A percentile compares a stretch with the other conserved stretches of the same genome.
phyloP scores from a whole-genome alignment of 345 rosid genomes.

The Lepidium aucheri region DNA sequence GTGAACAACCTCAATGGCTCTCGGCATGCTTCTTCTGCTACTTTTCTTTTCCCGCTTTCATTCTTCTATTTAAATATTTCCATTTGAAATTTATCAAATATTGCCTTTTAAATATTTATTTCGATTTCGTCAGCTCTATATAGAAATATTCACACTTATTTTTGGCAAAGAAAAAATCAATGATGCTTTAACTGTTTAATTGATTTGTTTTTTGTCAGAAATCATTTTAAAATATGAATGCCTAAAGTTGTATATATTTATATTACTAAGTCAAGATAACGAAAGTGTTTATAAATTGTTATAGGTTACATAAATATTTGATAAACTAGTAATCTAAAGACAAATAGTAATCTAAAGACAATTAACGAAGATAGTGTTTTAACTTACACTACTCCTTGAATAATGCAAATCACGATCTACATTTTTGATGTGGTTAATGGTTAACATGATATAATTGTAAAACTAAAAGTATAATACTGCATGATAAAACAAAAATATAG shows the following conservation, averaged over 20 bases:
- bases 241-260: too few species aligned
- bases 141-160: too few species aligned
- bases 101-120: background rate
- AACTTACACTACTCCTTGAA: background rate
- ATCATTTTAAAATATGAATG: too few species aligned
- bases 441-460: too few species aligned
- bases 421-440: background rate
- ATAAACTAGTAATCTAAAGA: background rate
- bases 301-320: background rate
- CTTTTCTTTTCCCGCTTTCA: conserved; percentile 19
- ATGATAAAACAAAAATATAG: too few species aligned
- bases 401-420: background rate
- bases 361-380: background rate
- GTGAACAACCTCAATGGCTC: conserved; percentile 27
- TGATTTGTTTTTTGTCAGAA: too few species aligned
- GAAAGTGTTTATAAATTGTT: too few species aligned
- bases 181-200: too few species aligned
- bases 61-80: background rate
- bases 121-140: background rate
- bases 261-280: too few species aligned
- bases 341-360: background rate
- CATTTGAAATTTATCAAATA: background rate
- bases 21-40: conserved; percentile 24
- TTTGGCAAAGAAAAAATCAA: too few species aligned
- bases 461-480: background rate